phyloP scores from a whole-genome alignment of 1,284 basidiomycete species.

The Pascua guehoae region DNA sequence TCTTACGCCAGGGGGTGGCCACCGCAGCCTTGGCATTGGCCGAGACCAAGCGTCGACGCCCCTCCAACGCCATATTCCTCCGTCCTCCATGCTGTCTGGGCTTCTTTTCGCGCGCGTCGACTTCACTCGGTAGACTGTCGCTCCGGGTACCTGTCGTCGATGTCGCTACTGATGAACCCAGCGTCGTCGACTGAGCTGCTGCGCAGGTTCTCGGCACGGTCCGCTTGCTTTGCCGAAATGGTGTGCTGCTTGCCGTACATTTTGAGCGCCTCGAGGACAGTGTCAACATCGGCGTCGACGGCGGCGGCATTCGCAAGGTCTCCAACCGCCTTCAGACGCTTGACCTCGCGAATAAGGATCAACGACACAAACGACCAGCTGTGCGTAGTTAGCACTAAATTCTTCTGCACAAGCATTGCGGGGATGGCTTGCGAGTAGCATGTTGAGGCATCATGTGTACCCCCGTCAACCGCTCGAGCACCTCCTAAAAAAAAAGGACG shows the following conservation, averaged over 20 bases:
- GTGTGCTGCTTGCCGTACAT: conserved; percentile 1
- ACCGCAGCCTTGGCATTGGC: no score
- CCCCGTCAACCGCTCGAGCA: no score
- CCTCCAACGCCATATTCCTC: no score
- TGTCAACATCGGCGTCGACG: conserved; percentile 33
- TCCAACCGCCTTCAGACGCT: conserved; percentile 29
- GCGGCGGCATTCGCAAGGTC: conserved; percentile 12
- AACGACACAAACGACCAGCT: conserved; percentile 38
- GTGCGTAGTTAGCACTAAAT: conserved; percentile 1
- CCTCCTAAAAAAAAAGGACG: no score
- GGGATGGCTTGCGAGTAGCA: no score
- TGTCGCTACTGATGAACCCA: conserved; percentile 25
- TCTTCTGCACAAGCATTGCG: no score
- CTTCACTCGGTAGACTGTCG: no score
- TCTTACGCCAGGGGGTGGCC: no score
- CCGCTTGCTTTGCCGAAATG: conserved; percentile 22
- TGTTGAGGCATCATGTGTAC: no score
- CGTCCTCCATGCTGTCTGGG: no score
- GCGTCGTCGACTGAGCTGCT: conserved; percentile 21
- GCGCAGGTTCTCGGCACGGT: conserved; percentile 24
- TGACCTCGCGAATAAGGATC: conserved; percentile 38
- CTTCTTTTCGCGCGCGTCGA: no score
- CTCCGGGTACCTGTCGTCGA: not conserved
- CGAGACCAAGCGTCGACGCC: no score
- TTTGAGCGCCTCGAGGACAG: conserved; percentile 27